phyloP scores from a whole-genome alignment of 495 filamentous ascomycete genomes.

The Xylaria acuta region DNA sequence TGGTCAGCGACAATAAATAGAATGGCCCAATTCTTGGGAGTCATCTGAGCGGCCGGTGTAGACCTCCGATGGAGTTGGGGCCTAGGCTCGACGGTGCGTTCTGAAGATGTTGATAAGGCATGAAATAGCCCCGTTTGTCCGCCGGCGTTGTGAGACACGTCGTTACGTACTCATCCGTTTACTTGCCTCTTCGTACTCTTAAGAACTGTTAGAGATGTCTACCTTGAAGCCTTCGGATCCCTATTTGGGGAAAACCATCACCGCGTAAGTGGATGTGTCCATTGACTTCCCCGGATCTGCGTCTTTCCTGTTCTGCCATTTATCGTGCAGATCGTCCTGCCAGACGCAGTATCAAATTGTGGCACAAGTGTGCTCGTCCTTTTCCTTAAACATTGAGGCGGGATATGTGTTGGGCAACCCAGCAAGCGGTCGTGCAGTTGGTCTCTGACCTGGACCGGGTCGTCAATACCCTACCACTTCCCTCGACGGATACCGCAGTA shows the following conservation, averaged over 20 bases:
- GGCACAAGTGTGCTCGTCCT: not conserved
- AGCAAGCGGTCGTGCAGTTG: not conserved
- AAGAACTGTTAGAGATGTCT: conserved; percentile 10
- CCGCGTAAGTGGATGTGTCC: conserved; percentile 22
- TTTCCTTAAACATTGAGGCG: not conserved
- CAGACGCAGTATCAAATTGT: not conserved
- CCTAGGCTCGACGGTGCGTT: not conserved
- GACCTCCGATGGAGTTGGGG: not conserved
- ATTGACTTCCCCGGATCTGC: too few relatives aligned
- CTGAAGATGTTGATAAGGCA: conserved; percentile 1
- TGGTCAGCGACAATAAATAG: conserved; percentile 9
- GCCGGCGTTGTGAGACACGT: conserved; percentile 7
- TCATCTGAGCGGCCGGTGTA: conserved; percentile 4
- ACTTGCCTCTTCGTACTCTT: not conserved
- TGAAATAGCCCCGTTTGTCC: not conserved
- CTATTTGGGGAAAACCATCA: conserved; percentile 25
- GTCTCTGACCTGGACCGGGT: not conserved
- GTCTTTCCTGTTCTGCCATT: not conserved
- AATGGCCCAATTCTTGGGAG: not conserved
- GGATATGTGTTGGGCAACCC: not conserved
- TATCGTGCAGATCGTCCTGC: not conserved
- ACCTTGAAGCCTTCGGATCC: conserved; percentile 14
- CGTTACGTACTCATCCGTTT: not conserved
- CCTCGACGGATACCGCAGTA: not conserved
- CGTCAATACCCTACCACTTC: not conserved